These are phyloP conservation scores for Peltaster fructicola DNA, from an alignment of 2,329 filamentous ascomycete species.

Conservation along the genomic window DNA sequence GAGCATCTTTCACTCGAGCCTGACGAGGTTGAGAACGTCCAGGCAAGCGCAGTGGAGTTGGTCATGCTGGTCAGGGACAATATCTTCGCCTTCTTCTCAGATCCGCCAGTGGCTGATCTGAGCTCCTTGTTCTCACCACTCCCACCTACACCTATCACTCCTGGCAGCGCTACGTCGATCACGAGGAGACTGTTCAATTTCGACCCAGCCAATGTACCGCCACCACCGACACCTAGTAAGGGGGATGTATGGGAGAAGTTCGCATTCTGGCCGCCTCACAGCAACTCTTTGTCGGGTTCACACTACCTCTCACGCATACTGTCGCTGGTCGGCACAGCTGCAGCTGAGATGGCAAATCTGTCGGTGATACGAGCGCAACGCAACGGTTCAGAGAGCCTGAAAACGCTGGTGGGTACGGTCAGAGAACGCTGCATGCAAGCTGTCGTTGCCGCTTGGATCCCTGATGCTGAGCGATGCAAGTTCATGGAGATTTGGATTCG, in stretches of 20 bases:
- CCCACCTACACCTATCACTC: conserved; percentile 50
- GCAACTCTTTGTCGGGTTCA: conserved; percentile 82
- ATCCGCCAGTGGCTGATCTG: conserved; percentile 78
- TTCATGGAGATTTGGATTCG: conserved; percentile 87
- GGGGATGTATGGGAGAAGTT: conserved; percentile 86
- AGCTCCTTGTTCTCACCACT: conserved; percentile 72
- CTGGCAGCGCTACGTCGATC: conserved; percentile 39
- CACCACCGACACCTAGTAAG: conserved; percentile 50
- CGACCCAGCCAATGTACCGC: conserved; percentile 59
- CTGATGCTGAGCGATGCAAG: conserved; percentile 83
- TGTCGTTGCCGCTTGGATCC: conserved; percentile 79
- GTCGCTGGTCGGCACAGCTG: conserved; percentile 65
- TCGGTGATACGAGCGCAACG: conserved; percentile 34
- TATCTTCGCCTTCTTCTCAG: conserved; percentile 65
- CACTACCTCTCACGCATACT: conserved; percentile 76
- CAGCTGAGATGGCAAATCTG: conserved; percentile 68
- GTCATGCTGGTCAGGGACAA: conserved; percentile 66
- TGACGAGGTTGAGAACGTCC: conserved; percentile 52
- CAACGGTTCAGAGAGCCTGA: conserved; percentile 49
- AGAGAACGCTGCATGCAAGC: conserved; percentile 75
- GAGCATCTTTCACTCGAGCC: conserved; percentile 69
- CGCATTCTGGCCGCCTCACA: conserved; percentile 89
- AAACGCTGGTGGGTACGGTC: conserved; percentile 54
- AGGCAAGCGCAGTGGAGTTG: conserved; percentile 65
- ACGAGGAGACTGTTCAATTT: conserved; percentile 55